Evolutionary conservation across 108 stramenopile species (phyloP), one percentile per base, ranked within the genome.

Genomic region (Cyclostephanos tholiformis): DNA sequence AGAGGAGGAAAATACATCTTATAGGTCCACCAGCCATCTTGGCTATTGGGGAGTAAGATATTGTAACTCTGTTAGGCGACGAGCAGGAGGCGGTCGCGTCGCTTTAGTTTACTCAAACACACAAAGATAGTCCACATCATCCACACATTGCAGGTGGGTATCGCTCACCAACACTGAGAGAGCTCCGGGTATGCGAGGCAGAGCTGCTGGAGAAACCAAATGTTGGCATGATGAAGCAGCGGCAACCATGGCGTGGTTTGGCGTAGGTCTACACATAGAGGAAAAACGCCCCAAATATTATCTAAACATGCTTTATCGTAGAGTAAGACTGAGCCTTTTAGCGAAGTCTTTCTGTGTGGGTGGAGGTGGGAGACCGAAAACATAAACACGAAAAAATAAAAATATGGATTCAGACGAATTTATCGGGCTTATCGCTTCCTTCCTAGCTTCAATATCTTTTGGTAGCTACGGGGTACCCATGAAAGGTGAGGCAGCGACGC

Each of bases 21-120:
- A 74, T 92, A 97, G 50, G 79, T 93, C 80, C 75, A 96, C 95
- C 96, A 97, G 46, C 94, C 96, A 73, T 97, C 96, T 23, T 79
- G 65, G 36, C 86, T 88, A 65, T 97, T 97, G 5, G 96, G 96
- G 19, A 97, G 87, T 26, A 97, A 73, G 0, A 97, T 86, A 70
- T 97, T 96, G 74, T 88, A 96, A 48, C 78, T 82, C 50, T 65
- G 11, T 16, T 17, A 41, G 32, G 20, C 19, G 17, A 8, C 10
- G 58, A 59, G 13, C 2, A 17, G 11, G 2, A 32, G 30, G 32
- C 26, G 53, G 30, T 20, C 13, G 16, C 20, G 20, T 16, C 16
- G 30, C 13, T 6, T 25, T 39, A 19, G 38, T 55, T 23, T 56
- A 50, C 19, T 30, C 32, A 10, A 69, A 38, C 36, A 19, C 4